Conservation (phyloP, 768 basidiomycete genomes). For the Boletales sp. region DNA sequence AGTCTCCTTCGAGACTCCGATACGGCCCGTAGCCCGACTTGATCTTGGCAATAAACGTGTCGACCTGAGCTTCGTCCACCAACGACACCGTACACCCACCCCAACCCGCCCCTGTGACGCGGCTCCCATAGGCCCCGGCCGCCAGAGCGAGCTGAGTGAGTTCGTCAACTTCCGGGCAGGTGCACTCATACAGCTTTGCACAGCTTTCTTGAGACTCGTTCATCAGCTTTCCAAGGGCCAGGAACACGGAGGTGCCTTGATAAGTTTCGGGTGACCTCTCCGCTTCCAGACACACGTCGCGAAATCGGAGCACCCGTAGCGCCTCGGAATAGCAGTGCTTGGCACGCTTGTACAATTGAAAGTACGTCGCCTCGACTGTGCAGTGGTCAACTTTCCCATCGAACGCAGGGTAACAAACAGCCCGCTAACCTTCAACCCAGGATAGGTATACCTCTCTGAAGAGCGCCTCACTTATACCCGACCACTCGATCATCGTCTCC, state of each 20-base stretch:
- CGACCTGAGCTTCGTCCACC: constrained; percentile 60
- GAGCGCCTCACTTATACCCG: constrained; percentile 48
- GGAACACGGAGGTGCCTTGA: constrained; percentile 31
- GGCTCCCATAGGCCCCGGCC: constrained; percentile 76
- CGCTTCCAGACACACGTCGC: constrained; percentile 55
- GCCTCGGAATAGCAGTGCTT: constrained; percentile 82
- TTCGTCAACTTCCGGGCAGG: constrained; percentile 73
- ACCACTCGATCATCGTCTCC: constrained; percentile 69
- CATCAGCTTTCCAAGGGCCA: constrained; percentile 67
- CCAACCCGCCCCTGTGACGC: constrained; percentile 94
- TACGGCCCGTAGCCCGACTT: constrained; percentile 64
- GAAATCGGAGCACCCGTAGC: constrained; percentile 75
- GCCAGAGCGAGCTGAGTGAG: constrained; percentile 60
- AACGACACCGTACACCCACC: constrained; percentile 88
- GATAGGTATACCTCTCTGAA: constrained; percentile 72
- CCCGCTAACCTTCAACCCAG: constrained; percentile 69
- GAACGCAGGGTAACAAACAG: neutral
- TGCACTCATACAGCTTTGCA: constrained; percentile 67
- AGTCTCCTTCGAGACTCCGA: constrained; percentile 51
- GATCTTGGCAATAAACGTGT: constrained; percentile 59
- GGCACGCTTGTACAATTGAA: constrained; percentile 80
- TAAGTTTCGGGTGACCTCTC: constrained; percentile 21
- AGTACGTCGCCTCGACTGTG: constrained; percentile 68
- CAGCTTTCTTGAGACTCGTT: constrained; percentile 76
- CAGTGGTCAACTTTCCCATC: neutral